These are phyloP conservation scores for Fraxinus baroniana DNA, from an alignment of 305 asterid genomes.

Conservation along the genomic window DNA sequence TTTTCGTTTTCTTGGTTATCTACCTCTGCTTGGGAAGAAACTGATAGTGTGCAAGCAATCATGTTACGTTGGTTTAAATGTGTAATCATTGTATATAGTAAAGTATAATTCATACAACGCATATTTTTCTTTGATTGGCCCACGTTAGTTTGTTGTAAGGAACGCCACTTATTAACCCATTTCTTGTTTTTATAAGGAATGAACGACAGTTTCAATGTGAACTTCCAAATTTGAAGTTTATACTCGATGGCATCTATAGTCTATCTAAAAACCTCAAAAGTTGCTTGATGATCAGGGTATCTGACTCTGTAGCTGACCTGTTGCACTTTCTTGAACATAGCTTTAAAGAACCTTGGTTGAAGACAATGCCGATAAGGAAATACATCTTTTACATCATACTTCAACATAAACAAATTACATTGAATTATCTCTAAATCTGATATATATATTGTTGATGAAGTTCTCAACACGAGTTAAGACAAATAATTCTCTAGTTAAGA, in stretches of 20 bases:
- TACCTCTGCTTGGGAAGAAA: not conserved
- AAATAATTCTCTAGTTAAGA: too few species aligned
- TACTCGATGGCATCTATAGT: not conserved
- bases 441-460: not conserved
- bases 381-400: not conserved
- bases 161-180: not conserved
- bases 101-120: not conserved
- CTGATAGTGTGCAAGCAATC: not conserved
- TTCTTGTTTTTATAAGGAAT: not conserved
- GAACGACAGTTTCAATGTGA: not conserved
- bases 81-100: not conserved
- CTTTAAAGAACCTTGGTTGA: not conserved
- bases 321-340: not conserved
- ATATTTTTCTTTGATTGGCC: not conserved
- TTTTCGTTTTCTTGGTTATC: not conserved
- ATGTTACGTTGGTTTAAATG: not conserved
- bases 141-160: not conserved
- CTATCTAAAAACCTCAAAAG: not conserved
- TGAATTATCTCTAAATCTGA: not conserved
- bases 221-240: not conserved
- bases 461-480: not conserved
- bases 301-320: not conserved
- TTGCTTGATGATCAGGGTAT: not conserved
- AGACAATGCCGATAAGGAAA: not conserved
- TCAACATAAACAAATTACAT: not conserved